Evolutionary conservation across 495 filamentous ascomycete genomes (phyloP).

Genomic region (Penicillium alfredii): DNA sequence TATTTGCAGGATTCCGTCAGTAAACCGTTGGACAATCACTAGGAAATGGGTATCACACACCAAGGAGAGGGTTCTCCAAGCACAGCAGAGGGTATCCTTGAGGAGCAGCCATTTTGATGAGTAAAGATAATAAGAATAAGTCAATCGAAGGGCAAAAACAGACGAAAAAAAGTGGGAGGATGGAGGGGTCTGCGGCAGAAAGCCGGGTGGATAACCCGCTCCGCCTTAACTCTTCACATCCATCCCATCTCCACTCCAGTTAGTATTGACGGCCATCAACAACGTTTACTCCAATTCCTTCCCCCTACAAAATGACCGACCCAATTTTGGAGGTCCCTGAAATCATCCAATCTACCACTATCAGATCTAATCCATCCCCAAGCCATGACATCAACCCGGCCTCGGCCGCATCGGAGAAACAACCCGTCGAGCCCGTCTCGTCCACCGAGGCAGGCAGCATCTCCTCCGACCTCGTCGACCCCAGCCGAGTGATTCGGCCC

Average conservation of each 20-base stretch:
- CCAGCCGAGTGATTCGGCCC: slow-evolving; percentile 51
- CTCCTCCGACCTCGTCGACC: slow-evolving; percentile 39
- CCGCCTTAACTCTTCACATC: no score
- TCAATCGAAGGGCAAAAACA: slow-evolving; percentile 10
- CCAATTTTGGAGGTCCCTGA: slow-evolving; percentile 59
- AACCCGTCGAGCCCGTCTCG: slow-evolving; percentile 39
- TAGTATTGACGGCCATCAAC: no score
- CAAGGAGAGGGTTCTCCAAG: slow-evolving; percentile 94
- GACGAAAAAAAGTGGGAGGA: slow-evolving; percentile 15
- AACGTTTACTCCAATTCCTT: no score
- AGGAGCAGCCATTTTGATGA: slow-evolving; percentile 58
- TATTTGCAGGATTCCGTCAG: slow-evolving; percentile 28
- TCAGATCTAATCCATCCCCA: slow-evolving; percentile 62
- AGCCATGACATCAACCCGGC: slow-evolving; percentile 75
- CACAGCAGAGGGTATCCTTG: slow-evolving; percentile 80
- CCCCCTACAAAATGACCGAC: slow-evolving; percentile 26
- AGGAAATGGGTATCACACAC: slow-evolving; percentile 43
- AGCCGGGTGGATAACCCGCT: slow-evolving; percentile 14
- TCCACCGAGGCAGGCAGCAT: slow-evolving; percentile 44
- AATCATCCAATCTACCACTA: slow-evolving; percentile 71
- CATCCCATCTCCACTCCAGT: no score
- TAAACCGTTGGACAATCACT: slow-evolving; percentile 11
- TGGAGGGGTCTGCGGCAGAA: slow-evolving; percentile 26
- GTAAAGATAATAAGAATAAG: slow-evolving; percentile 1
- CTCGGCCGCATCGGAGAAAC: slow-evolving; percentile 58